Evolutionary conservation across 2,329 filamentous ascomycete genomes (phyloP).

Genomic region (Aspergillus ochraceus): DNA sequence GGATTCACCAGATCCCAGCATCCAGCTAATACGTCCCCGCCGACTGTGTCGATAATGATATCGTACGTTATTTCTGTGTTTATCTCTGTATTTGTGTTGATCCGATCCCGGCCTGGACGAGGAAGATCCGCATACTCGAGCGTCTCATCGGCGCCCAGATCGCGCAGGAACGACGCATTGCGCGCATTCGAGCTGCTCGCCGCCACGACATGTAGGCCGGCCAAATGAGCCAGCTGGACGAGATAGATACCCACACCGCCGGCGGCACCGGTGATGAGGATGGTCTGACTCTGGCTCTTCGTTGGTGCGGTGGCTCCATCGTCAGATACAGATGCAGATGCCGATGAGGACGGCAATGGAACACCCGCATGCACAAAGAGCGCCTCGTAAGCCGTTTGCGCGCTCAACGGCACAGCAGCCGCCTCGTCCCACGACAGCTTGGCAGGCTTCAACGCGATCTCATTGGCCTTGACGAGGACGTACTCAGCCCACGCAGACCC

Average conservation of each 20-base stretch:
- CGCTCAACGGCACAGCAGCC: slow-evolving; percentile 27
- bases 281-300: not conserved
- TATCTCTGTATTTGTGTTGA: too few species aligned
- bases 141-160: slow-evolving; percentile 38
- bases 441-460: slow-evolving; percentile 23
- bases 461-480: slow-evolving; percentile 17
- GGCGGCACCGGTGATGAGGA: slow-evolving; percentile 38
- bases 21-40: slow-evolving; percentile 16
- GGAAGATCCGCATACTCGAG: slow-evolving; percentile 35
- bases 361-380: slow-evolving; percentile 27
- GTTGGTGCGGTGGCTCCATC: not conserved
- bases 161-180: slow-evolving; percentile 33
- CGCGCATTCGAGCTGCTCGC: slow-evolving; percentile 32
- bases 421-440: slow-evolving; percentile 22
- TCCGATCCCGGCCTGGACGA: too few species aligned
- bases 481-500: slow-evolving; percentile 28
- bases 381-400: slow-evolving; percentile 29
- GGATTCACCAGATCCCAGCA: slow-evolving; percentile 22
- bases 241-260: slow-evolving; percentile 39
- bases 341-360: not conserved
- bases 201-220: slow-evolving; percentile 31
- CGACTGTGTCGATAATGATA: slow-evolving; percentile 27
- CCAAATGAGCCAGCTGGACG: slow-evolving; percentile 37
- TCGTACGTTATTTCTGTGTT: slow-evolving; percentile 9
- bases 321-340: not conserved